Conservation (phyloP, 768 basidiomycete genomes). For the Stropharia rugosoannulata region DNA sequence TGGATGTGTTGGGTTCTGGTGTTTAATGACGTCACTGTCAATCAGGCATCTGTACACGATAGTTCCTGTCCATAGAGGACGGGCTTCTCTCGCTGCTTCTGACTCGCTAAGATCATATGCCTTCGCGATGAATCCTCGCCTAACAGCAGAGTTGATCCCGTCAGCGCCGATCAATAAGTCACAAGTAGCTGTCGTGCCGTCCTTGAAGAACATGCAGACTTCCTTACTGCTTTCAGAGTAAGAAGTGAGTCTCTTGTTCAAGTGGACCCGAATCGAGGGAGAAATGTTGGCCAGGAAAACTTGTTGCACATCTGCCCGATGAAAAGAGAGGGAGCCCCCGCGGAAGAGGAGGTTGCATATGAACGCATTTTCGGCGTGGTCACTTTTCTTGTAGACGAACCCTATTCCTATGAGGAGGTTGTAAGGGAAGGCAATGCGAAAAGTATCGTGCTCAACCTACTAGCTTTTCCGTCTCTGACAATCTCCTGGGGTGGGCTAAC, state of each 20-base stretch:
- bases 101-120: constrained; percentile 3
- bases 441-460: constrained; percentile 33
- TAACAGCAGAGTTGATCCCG: constrained; percentile 54
- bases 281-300: constrained; percentile 44
- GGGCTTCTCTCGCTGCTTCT: constrained; percentile 19
- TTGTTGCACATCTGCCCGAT: constrained; percentile 51
- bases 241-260: constrained; percentile 42
- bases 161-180: constrained; percentile 69
- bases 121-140: constrained; percentile 20
- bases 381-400: constrained; percentile 8
- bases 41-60: constrained; percentile 33
- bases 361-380: not conserved
- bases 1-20: constrained; percentile 22
- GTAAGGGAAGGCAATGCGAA: constrained; percentile 20
- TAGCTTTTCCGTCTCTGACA: not conserved
- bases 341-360: not conserved
- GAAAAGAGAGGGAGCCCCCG: constrained; percentile 28
- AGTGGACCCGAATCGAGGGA: constrained; percentile 20
- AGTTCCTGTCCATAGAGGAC: constrained; percentile 41
- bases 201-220: constrained; percentile 52
- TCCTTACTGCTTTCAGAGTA: constrained; percentile 41
- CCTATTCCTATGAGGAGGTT: constrained; percentile 20
- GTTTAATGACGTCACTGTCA: constrained; percentile 20
- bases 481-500: constrained; percentile 11
- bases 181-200: constrained; percentile 54